These are phyloP conservation scores for Aspergillus sclerotiicarbonarius DNA, from an alignment of 495 filamentous ascomycete genomes.

Conservation along the genomic window DNA sequence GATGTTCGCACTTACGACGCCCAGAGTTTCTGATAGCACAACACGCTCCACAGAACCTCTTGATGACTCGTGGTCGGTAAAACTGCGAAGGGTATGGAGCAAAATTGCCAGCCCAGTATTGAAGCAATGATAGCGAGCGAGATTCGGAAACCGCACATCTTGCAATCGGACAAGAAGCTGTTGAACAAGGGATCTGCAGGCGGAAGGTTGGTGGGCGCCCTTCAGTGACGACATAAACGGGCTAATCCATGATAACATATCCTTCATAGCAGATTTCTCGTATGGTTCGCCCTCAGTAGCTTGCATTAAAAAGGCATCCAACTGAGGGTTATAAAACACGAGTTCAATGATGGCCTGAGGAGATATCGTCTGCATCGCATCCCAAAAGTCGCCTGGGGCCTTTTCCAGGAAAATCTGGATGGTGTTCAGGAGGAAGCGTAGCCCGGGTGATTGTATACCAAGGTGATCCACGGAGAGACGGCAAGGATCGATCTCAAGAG, in stretches of 20 bases:
- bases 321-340: constrained; percentile 69
- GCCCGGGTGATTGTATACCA: constrained; percentile 53
- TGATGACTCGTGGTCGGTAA: constrained; percentile 49
- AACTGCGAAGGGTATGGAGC: constrained; percentile 49
- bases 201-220: constrained; percentile 63
- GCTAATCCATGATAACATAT: constrained; percentile 68
- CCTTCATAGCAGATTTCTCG: constrained; percentile 54
- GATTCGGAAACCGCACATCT: constrained; percentile 40
- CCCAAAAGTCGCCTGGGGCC: constrained; percentile 78
- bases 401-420: constrained; percentile 67
- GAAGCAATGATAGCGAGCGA: constrained; percentile 50
- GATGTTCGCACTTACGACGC: constrained; percentile 49
- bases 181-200: constrained; percentile 66
- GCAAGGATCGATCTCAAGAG: constrained; percentile 76
- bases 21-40: constrained; percentile 53
- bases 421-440: constrained; percentile 62
- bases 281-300: constrained; percentile 55
- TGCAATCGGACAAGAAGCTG: constrained; percentile 70
- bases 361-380: constrained; percentile 74
- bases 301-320: constrained; percentile 56
- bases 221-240: constrained; percentile 76
- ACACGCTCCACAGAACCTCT: constrained; percentile 50
- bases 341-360: constrained; percentile 72
- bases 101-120: constrained; percentile 48
- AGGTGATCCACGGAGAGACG: constrained; percentile 75